phyloP scores from a whole-genome alignment of 257 asterid species.

The Thymus mandschuricus region DNA sequence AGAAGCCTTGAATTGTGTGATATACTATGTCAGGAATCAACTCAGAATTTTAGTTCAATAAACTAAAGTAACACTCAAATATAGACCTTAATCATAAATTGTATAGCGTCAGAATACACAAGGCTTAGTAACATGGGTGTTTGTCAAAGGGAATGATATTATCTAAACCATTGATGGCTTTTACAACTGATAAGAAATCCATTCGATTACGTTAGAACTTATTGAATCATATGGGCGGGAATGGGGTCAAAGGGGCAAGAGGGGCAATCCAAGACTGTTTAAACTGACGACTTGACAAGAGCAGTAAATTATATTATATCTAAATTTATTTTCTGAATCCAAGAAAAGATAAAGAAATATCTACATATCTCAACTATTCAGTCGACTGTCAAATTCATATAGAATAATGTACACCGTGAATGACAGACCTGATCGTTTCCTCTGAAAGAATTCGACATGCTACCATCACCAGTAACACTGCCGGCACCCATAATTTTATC shows the following conservation, averaged over 20 bases:
- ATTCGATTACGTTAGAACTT: background rate
- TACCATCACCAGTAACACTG: constrained; percentile 78
- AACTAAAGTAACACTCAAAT: constrained; percentile 1
- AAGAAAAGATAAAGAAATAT: background rate
- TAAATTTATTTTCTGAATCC: background rate
- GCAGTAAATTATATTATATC: too few relatives aligned
- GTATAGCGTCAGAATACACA: background rate
- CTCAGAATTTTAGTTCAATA: background rate
- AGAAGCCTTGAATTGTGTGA: constrained; percentile 70
- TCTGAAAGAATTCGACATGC: constrained; percentile 85
- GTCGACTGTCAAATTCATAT: background rate
- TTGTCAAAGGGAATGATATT: constrained; percentile 14
- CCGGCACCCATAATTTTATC: constrained; percentile 78
- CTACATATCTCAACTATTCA: background rate
- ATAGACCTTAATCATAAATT: background rate
- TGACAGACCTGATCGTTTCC: constrained; percentile 86
- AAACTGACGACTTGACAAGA: too few relatives aligned
- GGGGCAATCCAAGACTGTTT: background rate
- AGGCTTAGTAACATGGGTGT: constrained; percentile 26
- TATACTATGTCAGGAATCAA: constrained; percentile 47
- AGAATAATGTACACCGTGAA: background rate
- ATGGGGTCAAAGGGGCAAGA: background rate
- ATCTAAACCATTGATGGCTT: background rate
- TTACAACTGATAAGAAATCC: constrained; percentile 7
- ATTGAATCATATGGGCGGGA: background rate